Conservation (phyloP, 768 basidiomycete genomes). For the Xerocomellus amylosporus region DNA sequence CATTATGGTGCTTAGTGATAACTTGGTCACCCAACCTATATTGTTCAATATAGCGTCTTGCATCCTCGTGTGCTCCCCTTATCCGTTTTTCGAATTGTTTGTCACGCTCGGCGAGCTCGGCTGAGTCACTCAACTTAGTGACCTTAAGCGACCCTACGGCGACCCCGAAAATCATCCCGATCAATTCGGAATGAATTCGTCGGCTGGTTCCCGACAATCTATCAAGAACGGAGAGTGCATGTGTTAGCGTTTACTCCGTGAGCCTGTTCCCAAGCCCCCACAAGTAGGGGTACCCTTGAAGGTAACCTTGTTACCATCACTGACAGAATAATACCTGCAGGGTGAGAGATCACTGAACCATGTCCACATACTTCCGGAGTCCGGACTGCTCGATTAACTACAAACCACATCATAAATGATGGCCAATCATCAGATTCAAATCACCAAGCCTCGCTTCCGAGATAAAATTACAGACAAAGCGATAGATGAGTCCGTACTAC, state of each 20-base stretch:
- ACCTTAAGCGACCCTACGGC: neutral
- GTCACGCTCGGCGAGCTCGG: neutral
- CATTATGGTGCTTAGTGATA: neutral
- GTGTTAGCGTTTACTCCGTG: neutral
- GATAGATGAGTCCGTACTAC: no score
- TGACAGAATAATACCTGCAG: neutral
- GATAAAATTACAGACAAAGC: no score
- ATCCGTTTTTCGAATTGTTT: no score
- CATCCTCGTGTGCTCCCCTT: no score
- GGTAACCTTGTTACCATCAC: neutral
- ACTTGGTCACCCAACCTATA: neutral
- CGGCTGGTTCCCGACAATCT: neutral
- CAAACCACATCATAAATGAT: neutral
- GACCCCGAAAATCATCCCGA: neutral
- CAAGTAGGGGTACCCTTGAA: no score
- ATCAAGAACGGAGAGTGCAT: neutral
- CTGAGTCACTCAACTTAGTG: neutral
- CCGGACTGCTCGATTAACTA: neutral
- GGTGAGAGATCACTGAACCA: neutral
- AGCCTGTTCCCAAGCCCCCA: no score
- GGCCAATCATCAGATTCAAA: no score
- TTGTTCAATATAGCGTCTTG: neutral
- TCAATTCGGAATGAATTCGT: neutral
- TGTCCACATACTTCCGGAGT: neutral
- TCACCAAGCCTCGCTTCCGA: no score